Conservation (phyloP, 2,329 filamentous ascomycete species). For the Pezicula rhizophila region DNA sequence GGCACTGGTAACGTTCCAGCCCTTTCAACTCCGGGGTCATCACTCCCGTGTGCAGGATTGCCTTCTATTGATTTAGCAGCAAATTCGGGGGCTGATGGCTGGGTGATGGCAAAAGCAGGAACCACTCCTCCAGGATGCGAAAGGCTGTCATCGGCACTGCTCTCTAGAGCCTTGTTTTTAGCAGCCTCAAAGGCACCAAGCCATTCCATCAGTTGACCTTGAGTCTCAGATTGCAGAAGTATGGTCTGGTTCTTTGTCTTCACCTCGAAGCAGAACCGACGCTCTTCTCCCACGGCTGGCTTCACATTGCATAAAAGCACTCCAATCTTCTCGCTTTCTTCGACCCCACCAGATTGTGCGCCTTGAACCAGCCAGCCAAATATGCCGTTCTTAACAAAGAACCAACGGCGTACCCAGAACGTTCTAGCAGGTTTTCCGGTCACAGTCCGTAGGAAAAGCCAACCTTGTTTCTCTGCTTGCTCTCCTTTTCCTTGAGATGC, state of each 20-base stretch:
- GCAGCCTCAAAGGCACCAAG: slow-evolving; percentile 87
- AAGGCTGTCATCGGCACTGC: slow-evolving; percentile 42
- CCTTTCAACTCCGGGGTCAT: slow-evolving; percentile 54
- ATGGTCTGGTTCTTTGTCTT: slow-evolving; percentile 94
- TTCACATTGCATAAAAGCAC: slow-evolving; percentile 90
- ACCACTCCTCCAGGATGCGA: slow-evolving; percentile 45
- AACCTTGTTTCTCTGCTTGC: slow-evolving; percentile 77
- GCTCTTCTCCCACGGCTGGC: slow-evolving; percentile 84
- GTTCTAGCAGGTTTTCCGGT: slow-evolving; percentile 85
- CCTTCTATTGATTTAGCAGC: slow-evolving; percentile 72
- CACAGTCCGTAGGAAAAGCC: slow-evolving; percentile 78
- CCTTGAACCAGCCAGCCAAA: slow-evolving; percentile 92
- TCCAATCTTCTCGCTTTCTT: slow-evolving; percentile 94
- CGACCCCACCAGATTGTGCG: slow-evolving; percentile 71
- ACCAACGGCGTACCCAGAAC: slow-evolving; percentile 89
- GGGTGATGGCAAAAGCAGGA: slow-evolving; percentile 87
- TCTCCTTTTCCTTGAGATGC: slow-evolving; percentile 45
- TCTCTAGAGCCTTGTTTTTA: slow-evolving; percentile 86
- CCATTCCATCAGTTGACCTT: slow-evolving; percentile 89
- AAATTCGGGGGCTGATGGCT: slow-evolving; percentile 83
- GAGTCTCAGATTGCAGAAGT: slow-evolving; percentile 87
- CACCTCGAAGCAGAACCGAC: slow-evolving; percentile 95
- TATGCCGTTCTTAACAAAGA: slow-evolving; percentile 90
- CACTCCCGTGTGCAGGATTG: slow-evolving; percentile 35
- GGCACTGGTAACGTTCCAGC: slow-evolving; percentile 60